A percentile compares a stretch with the other conserved stretches of the same genome.
These are phyloP conservation scores for Sporodiniella umbellata DNA, from an alignment of 371 early-diverging fungal genomes.

Conservation along the genomic window DNA sequence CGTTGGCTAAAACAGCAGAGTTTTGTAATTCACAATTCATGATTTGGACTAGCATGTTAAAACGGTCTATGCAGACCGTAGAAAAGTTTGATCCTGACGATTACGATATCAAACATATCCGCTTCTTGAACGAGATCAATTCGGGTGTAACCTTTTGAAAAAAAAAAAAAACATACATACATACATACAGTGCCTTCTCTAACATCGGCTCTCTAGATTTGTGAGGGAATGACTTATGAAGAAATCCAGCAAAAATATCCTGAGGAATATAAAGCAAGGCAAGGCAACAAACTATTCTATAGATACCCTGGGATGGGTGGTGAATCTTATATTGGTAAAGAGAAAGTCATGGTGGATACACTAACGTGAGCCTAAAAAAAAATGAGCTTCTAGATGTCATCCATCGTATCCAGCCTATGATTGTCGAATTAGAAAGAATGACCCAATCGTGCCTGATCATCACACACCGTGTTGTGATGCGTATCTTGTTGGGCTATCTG, in stretches of 20 bases:
- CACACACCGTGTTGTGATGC: slow-evolving; percentile 73
- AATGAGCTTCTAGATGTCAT: slow-evolving; percentile 62
- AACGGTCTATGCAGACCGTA: slow-evolving; percentile 69
- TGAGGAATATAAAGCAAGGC: slow-evolving; percentile 63
- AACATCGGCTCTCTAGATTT: slow-evolving; percentile 30
- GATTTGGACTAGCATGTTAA: slow-evolving; percentile 78
- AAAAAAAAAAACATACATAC: not conserved
- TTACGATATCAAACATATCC: slow-evolving; percentile 68
- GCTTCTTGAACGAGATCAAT: slow-evolving; percentile 81
- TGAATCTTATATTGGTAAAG: slow-evolving; percentile 63
- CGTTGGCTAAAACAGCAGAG: slow-evolving; percentile 22
- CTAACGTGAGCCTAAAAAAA: not conserved
- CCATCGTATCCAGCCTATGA: slow-evolving; percentile 76
- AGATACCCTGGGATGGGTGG: slow-evolving; percentile 87
- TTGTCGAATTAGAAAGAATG: slow-evolving; percentile 86
- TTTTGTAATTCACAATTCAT: slow-evolving; percentile 42
- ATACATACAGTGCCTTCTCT: too few relatives aligned
- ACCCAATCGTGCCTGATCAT: slow-evolving; percentile 71
- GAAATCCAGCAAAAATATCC: slow-evolving; percentile 71
- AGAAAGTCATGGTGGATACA: not conserved
- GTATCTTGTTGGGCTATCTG: slow-evolving; percentile 78
- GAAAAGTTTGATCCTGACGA: slow-evolving; percentile 66
- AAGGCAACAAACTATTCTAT: slow-evolving; percentile 72
- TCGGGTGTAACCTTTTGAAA: slow-evolving; percentile 54
- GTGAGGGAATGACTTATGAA: slow-evolving; percentile 56